phyloP scores from a whole-genome alignment of 768 basidiomycete genomes.

The Pulveroboletus sp. region DNA sequence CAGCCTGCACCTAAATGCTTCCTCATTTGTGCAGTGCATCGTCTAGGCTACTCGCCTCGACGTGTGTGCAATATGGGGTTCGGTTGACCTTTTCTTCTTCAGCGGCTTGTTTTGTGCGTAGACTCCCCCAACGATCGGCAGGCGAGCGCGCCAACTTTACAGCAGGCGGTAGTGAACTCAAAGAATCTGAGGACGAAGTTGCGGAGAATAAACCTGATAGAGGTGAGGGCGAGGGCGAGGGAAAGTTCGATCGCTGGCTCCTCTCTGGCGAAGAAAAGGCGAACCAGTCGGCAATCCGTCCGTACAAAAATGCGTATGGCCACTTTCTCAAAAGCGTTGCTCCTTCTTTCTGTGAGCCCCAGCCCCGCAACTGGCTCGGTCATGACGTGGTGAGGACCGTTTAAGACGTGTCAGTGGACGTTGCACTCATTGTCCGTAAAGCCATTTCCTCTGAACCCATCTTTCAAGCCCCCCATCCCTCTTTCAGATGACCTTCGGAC shows the following conservation, averaged over 20 bases:
- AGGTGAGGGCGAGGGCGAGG: constrained; percentile 11
- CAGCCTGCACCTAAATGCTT: constrained; percentile 16
- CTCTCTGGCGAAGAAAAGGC: constrained; percentile 10
- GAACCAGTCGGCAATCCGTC: constrained; percentile 17
- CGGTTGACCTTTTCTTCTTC: constrained; percentile 23
- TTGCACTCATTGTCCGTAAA: constrained; percentile 26
- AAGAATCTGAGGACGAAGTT: constrained; percentile 2
- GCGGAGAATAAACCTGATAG: constrained; percentile 2
- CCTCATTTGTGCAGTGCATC: constrained; percentile 17
- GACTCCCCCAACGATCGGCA: constrained; percentile 5
- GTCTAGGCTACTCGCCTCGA: constrained; percentile 5
- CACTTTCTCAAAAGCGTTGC: constrained; percentile 22
- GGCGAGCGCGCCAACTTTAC: constrained; percentile 3
- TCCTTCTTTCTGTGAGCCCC: constrained; percentile 23
- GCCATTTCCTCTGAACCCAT: constrained; percentile 85
- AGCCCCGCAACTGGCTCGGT: constrained; percentile 62
- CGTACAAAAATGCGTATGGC: constrained; percentile 14
- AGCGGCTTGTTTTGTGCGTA: constrained; percentile 8
- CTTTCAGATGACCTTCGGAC: constrained; percentile 59
- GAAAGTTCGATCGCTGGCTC: constrained; percentile 14
- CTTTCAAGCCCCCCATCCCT: constrained; percentile 77
- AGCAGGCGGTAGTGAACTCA: not conserved
- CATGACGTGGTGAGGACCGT: constrained; percentile 47
- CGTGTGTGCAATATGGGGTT: constrained; percentile 9
- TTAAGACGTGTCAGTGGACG: not conserved